phyloP scores from a whole-genome alignment of 2,329 filamentous ascomycete genomes.

The Xylaria digitata region DNA sequence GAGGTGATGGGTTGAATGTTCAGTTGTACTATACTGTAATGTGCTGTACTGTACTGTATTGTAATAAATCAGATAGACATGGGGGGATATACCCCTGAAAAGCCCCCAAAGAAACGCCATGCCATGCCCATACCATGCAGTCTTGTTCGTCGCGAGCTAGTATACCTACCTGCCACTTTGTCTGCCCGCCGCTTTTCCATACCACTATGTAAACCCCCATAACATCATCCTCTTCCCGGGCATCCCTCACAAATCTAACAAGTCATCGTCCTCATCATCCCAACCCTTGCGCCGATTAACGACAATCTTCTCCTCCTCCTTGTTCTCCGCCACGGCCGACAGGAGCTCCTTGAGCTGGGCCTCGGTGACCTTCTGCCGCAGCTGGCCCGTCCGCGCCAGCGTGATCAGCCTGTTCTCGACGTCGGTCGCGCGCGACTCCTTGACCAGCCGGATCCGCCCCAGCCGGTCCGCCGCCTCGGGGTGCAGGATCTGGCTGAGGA shows the following conservation, averaged over 20 bases:
- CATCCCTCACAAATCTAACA: slow-evolving; percentile 67
- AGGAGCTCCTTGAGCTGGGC: slow-evolving; percentile 93
- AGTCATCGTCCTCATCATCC: slow-evolving; percentile 84
- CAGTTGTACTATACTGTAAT: slow-evolving; percentile 23
- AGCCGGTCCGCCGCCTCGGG: slow-evolving; percentile 94
- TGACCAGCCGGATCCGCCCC: slow-evolving; percentile 93
- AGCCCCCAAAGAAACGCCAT: slow-evolving; percentile 43
- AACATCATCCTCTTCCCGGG: not conserved
- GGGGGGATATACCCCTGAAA: slow-evolving; percentile 19
- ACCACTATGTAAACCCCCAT: not conserved
- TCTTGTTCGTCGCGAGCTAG: slow-evolving; percentile 14
- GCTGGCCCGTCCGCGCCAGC: slow-evolving; percentile 87
- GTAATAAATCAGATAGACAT: slow-evolving; percentile 35
- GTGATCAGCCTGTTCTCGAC: slow-evolving; percentile 94
- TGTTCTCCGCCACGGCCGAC: slow-evolving; percentile 82
- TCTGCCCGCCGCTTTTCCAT: not conserved
- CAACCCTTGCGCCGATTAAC: slow-evolving; percentile 84
- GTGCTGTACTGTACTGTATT: slow-evolving; percentile 20
- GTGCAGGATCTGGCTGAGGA: slow-evolving; percentile 92
- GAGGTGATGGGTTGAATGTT: slow-evolving; percentile 25
- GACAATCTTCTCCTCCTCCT: slow-evolving; percentile 86
- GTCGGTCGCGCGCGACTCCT: slow-evolving; percentile 88
- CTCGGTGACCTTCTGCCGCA: slow-evolving; percentile 89
- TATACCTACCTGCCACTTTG: not conserved
- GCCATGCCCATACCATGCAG: slow-evolving; percentile 37